Conservation (phyloP, 768 basidiomycete genomes). For the Suillus cothurnatus region DNA sequence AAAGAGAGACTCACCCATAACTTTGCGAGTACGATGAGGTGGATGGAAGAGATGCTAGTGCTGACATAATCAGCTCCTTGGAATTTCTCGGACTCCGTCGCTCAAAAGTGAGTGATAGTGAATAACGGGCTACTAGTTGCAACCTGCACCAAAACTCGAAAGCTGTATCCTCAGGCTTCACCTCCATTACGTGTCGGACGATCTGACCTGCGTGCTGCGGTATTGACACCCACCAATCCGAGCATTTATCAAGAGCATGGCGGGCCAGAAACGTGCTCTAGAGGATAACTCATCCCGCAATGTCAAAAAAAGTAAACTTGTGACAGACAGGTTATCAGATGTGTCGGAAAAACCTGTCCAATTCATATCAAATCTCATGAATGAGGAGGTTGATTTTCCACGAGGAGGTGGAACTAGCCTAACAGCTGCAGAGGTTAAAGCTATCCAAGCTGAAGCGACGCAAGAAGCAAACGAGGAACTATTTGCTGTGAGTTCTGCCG, state of each 20-base stretch:
- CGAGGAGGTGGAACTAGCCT: slow-evolving; percentile 90
- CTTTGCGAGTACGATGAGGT: neutral
- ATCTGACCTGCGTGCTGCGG: too few species aligned
- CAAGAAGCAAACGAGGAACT: slow-evolving; percentile 84
- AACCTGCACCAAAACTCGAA: too few species aligned
- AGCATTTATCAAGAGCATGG: slow-evolving; percentile 32
- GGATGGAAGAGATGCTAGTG: neutral
- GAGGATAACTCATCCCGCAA: slow-evolving; percentile 58
- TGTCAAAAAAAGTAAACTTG: slow-evolving; percentile 63
- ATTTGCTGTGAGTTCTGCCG: slow-evolving; percentile 55
- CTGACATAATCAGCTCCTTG: slow-evolving; percentile 3
- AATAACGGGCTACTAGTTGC: neutral
- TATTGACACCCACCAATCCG: slow-evolving; percentile 9
- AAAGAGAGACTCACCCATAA: slow-evolving; percentile 1
- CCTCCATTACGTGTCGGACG: neutral
- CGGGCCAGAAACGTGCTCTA: slow-evolving; percentile 60
- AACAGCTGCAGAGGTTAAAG: slow-evolving; percentile 88
- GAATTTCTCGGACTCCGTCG: neutral
- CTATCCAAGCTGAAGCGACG: slow-evolving; percentile 79
- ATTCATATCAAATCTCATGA: slow-evolving; percentile 40
- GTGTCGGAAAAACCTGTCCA: slow-evolving; percentile 32
- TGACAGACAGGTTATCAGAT: slow-evolving; percentile 28
- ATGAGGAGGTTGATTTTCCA: slow-evolving; percentile 90
- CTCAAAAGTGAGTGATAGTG: neutral
- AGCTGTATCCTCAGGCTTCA: neutral